Base-by-base conservation (phyloP, 1,284 basidiomycete genomes). In the Veloboletus limbatus region DNA sequence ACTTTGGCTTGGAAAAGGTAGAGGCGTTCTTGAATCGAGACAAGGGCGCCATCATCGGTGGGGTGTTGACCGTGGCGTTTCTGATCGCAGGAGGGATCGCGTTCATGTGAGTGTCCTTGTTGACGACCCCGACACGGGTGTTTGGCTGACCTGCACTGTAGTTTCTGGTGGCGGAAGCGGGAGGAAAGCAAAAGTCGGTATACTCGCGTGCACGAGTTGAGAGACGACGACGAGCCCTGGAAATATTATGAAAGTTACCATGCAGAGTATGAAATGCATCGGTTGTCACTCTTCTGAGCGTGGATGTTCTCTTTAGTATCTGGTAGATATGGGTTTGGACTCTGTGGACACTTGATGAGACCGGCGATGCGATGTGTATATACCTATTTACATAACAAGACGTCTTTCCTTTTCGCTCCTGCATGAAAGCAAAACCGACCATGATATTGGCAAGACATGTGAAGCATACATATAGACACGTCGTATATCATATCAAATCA, bases 401-500 rank as follows among this genome's bases (percentile, higher is more conserved):
- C n/a, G 24, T 18, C 2, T 2, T n/a, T 20, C 3, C 6, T 16
- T 17, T 9, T 3, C 26, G 5, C 2, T 27, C 26, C n/a, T n/a
- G n/a, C n/a, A n/a, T n/a, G n/a, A 13, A 22, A 24, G 21, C 24
- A 31, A 48, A 42, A 17, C 3, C 16, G 3, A 42, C 10, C 11
- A 14, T 26, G 21, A 46, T 32, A 45, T 43, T 31, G 14, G 22
- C 40, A 39, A 30, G 13, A 35, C 50, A 60, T 14, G 52, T 60
- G 40, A 14, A 48, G 58, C 47, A 53, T 35, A 38, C 11, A n/a
- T n/a, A n/a, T n/a, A n/a, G n/a, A 51, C 2, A 11, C 9, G 1
- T 24, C 28, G 17, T 45, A 55, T 37, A 55, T 57, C 63, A 78
- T 51, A 65, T 63, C 10, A 82, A 68, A 56, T 83, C 81, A 25